These are phyloP conservation scores for Arthrobotrys sphaeroides DNA, from an alignment of 2,329 filamentous ascomycete genomes.

Conservation along the genomic window DNA sequence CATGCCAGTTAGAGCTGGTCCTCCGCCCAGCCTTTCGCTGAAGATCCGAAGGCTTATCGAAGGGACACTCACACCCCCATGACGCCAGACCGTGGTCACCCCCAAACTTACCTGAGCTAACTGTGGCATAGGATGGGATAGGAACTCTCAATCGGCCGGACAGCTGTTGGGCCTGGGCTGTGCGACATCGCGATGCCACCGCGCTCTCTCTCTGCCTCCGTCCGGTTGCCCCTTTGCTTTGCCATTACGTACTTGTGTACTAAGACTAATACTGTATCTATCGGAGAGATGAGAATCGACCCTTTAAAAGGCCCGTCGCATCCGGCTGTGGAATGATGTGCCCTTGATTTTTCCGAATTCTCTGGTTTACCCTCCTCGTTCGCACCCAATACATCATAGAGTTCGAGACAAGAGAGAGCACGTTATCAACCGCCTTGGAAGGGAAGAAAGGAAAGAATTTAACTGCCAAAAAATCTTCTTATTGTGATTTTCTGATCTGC, in stretches of 20 bases:
- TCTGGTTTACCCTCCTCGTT: not conserved
- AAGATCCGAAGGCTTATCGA: conserved; percentile 54
- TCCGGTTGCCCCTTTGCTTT: too few species aligned
- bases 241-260: conserved; percentile 2
- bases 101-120: conserved; percentile 16
- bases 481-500: not conserved
- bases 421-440: not conserved
- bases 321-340: conserved; percentile 27
- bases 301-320: conserved; percentile 31
- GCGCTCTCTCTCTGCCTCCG: not conserved
- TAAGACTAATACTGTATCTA: too few species aligned
- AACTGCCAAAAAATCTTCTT: not conserved
- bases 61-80: conserved; percentile 29
- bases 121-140: not conserved
- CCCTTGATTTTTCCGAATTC: not conserved
- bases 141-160: conserved; percentile 27
- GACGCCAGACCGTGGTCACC: conserved; percentile 45
- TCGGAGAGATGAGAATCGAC: not conserved
- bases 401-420: conserved; percentile 25
- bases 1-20: not conserved
- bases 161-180: conserved; percentile 13
- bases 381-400: conserved; percentile 18
- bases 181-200: conserved; percentile 43
- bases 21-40: conserved; percentile 44
- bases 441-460: not conserved